Conservation (phyloP, 1,284 basidiomycete genomes). For the Trichosporon asahii region DNA sequence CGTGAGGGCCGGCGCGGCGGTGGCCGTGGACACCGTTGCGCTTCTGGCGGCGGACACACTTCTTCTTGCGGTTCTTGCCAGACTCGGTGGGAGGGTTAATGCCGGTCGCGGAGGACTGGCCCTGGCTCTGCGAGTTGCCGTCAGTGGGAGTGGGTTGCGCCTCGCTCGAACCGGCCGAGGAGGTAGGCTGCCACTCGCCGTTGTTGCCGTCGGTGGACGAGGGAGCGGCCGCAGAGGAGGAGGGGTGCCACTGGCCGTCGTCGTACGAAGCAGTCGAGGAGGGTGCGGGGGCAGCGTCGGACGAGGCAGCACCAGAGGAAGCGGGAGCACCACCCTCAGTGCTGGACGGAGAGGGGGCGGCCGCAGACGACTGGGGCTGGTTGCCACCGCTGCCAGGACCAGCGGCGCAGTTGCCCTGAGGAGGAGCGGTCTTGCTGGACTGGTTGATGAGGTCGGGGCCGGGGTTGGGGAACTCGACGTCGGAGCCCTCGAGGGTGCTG, state of each 20-base stretch:
- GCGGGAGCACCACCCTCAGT: neutral
- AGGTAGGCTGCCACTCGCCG: neutral
- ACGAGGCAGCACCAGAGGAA: too few species aligned
- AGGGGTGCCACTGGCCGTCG: slow-evolving; percentile 10
- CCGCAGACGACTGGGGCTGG: neutral
- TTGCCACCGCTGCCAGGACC: slow-evolving; percentile 3
- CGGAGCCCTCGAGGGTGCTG: slow-evolving; percentile 32
- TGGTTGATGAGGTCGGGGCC: slow-evolving; percentile 16
- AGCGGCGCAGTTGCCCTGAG: slow-evolving; percentile 8
- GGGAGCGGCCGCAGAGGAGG: neutral
- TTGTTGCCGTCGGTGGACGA: neutral
- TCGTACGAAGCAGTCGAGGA: slow-evolving; percentile 5
- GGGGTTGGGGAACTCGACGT: slow-evolving; percentile 24
- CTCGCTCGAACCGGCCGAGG: neutral
- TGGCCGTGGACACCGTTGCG: neutral
- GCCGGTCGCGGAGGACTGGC: neutral
- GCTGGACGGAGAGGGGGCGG: neutral
- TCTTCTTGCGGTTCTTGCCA: slow-evolving; percentile 12
- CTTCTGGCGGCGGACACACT: slow-evolving; percentile 8
- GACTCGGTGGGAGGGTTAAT: neutral
- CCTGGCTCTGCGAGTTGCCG: neutral
- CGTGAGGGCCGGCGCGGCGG: slow-evolving; percentile 1
- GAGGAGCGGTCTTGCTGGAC: slow-evolving; percentile 5
- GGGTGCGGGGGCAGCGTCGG: slow-evolving; percentile 1
- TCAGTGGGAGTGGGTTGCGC: neutral